Evolutionary conservation across 2,329 filamentous ascomycete genomes (phyloP), one percentile per base, ranked within the genome.

Genomic region (Pseudodiploospora longispora): DNA sequence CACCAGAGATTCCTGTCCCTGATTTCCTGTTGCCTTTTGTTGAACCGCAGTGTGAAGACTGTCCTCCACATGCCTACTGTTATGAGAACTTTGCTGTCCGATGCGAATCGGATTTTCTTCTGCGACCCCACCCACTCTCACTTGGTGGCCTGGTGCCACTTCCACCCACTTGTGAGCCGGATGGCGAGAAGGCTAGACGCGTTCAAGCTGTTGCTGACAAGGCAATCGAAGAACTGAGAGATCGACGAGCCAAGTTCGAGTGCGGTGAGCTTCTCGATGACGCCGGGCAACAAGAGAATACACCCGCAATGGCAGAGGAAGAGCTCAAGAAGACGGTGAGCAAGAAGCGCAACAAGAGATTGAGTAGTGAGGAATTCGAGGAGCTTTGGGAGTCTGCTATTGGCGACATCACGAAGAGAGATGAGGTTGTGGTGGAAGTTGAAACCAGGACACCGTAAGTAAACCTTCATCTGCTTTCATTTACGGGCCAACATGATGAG

Each of bases 81-180:
- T 93, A 85, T 57, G 74, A 79, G 27, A 78, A 88, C 47, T 82
- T 93, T 50, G 75, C 82, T 31, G 85, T 86, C 6, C 76, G 78
- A 28, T 98, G 93, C 63, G 89, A 96, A 54, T 75, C 78, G 42
- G 93, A 91, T 59, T 98, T 95, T 58, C 76, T 98, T 38, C 73
- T 93, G 33, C 85, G 85, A 57, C 78, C 82, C 1, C 91, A 97
- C 60, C 90, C 91, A 1, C 71, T 97, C 27, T 84, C 89, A 0
- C 62, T 96, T 0, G 82, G 83, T 40, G 90, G 93, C 0, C 59
- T 94, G 4, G 59, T 97, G 5, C 93, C 93, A 6, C 69, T 98
- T 6, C 82, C 90, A 5, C 91, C 94, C 2, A 90, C 87, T 4
- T 98, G 93, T 63, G 91, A 96, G 65, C 86, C 93, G 0, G 94